Base-by-base conservation (phyloP, 495 filamentous ascomycete genomes). In the Penicillium ochrochloron region DNA sequence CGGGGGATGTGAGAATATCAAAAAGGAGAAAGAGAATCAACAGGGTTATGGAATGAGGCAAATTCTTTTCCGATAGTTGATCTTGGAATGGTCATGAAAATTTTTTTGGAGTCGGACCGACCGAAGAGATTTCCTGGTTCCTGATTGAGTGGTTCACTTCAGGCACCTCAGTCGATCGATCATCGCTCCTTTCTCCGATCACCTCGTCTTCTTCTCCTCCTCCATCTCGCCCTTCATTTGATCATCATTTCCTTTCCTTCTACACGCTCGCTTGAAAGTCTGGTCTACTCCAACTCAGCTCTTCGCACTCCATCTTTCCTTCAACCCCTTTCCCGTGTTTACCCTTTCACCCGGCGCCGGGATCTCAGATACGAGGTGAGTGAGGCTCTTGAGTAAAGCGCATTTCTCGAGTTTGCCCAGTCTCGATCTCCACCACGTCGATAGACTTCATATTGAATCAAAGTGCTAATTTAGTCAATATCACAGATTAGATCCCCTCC, bases 111-210 rank as follows among this genome's bases (percentile, higher is more conserved):
- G 44, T 48, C 44, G 44, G 59, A 55, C 63, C 60, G 57, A 62
- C 17, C 60, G 63, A 68, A 68, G 63, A 68, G 55, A 64, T 66
- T 71, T 71, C 61, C 63, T 71, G 69, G 69, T 48, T 48, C 44
- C 44, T 48, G 44, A 48, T 48, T 48, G 44, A 48, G 44, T 48
- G 44, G 44, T 48, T 48, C 44, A 23, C 19, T 65, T 67, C 71
- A 73, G 71, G 71, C 69, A 73, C 70, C 55, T 60, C 7, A n/a
- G 53, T 57, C 52, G 34, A 48, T 41, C 57, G 37, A n/a, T 27
- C 19, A 53, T 3, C 54, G 44, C n/a, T 17, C 33, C 60, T 27
- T 4, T 27, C 25, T 33, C 31, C 25, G 50, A 42, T 29, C 39
- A 52, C 54, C 14, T 56, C 65, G 55, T 35, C 62, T 10, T 57